Conservation (phyloP, 2,329 filamentous ascomycete genomes). For the Ustilaginoidea virens region DNA sequence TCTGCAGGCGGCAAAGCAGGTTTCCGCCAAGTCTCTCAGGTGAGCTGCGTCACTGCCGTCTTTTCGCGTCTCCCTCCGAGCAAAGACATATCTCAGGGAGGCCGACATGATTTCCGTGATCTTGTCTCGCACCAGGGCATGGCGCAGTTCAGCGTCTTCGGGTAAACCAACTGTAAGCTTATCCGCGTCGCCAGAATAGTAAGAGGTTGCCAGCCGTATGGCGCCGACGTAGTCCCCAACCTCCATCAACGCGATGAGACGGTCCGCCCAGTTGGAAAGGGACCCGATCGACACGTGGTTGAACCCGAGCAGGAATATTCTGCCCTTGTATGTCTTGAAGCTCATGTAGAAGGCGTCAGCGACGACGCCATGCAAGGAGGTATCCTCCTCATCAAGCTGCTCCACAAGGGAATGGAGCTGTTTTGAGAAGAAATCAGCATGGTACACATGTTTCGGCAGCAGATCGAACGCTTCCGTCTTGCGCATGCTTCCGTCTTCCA, state of each 20-base stretch:
- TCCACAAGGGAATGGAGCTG: conserved; percentile 79
- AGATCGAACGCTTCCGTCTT: conserved; percentile 93
- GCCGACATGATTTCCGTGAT: conserved; percentile 86
- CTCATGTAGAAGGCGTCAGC: conserved; percentile 98
- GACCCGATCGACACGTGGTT: conserved; percentile 84
- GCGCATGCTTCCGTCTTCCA: conserved; percentile 78
- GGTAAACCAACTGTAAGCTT: conserved; percentile 89
- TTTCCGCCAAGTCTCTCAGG: conserved; percentile 63
- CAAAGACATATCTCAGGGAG: conserved; percentile 79
- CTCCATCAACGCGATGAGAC: conserved; percentile 87
- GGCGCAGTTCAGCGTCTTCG: conserved; percentile 60
- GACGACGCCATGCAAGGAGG: conserved; percentile 85
- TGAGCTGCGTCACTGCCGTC: conserved; percentile 36
- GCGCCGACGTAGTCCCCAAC: conserved; percentile 90
- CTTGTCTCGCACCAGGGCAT: conserved; percentile 74
- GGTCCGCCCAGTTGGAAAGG: conserved; percentile 93
- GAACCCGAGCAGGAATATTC: conserved; percentile 84
- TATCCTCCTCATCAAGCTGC: conserved; percentile 72
- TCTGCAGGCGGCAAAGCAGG: conserved; percentile 71
- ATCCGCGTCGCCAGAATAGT: conserved; percentile 82
- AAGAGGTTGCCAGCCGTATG: conserved; percentile 78
- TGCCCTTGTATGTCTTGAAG: conserved; percentile 86
- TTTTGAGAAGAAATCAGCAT: conserved; percentile 75
- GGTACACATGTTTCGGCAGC: conserved; percentile 82
- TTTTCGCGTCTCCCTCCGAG: conserved; percentile 39